Evolutionary conservation across 495 filamentous ascomycete genomes (phyloP).

Genomic region (Bathelium albidoporum): DNA sequence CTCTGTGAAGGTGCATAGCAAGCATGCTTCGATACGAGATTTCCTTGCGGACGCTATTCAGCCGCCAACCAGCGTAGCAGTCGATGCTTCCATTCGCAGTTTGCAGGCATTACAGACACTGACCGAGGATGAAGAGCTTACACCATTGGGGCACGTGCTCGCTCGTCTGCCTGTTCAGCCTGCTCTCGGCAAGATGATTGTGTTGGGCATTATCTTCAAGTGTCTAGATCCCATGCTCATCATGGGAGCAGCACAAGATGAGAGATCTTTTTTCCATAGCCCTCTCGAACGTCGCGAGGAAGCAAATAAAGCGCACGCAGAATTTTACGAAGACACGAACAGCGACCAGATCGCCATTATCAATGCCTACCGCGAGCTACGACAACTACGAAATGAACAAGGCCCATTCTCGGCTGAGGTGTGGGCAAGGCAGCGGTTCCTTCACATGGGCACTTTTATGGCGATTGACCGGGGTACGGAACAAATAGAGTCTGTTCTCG

Average conservation of each 20-base stretch:
- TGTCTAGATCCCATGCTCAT: constrained; percentile 53
- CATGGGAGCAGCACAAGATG: constrained; percentile 34
- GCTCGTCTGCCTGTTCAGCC: constrained; percentile 41
- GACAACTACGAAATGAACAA: constrained; percentile 18
- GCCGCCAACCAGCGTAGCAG: constrained; percentile 36
- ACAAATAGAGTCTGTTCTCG: constrained; percentile 39
- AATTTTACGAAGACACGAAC: constrained; percentile 33
- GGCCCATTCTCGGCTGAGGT: constrained; percentile 3
- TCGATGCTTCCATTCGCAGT: constrained; percentile 37
- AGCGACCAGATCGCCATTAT: constrained; percentile 47
- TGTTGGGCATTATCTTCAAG: constrained; percentile 49
- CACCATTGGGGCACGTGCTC: constrained; percentile 42
- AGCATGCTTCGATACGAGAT: constrained; percentile 34
- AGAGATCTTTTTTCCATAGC: constrained; percentile 37
- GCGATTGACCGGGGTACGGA: constrained; percentile 34
- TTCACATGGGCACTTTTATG: constrained; percentile 34
- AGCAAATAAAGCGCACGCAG: constrained; percentile 24
- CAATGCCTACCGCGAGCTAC: constrained; percentile 41
- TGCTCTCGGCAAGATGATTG: constrained; percentile 45
- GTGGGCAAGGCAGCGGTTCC: constrained; percentile 21
- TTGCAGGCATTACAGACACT: constrained; percentile 40
- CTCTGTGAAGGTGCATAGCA: constrained; percentile 38
- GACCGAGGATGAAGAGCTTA: constrained; percentile 41
- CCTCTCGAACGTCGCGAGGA: constrained; percentile 27
- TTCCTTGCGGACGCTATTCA: constrained; percentile 45